Percentiles rank a stretch among this genome's conserved stretches.
Evolutionary conservation across 208 protist genomes (phyloP).

Genomic region (Novymonas esmeraldas): DNA sequence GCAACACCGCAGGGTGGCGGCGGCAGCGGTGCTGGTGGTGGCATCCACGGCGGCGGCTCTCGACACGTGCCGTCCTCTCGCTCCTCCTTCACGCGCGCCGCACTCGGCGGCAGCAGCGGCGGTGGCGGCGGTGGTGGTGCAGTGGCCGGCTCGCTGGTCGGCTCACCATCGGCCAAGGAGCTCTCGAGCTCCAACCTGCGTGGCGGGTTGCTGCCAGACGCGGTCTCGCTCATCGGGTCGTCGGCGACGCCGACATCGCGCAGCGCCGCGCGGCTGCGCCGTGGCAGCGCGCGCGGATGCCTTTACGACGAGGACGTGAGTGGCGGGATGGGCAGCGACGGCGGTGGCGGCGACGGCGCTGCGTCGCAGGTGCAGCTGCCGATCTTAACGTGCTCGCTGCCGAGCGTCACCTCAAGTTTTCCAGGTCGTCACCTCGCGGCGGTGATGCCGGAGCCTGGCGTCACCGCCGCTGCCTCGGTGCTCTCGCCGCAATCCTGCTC

Average conservation of each 20-base stretch:
- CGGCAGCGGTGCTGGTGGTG: too few relatives aligned
- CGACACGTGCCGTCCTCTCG: too few relatives aligned
- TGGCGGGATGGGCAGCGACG: not conserved
- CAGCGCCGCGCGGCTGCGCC: not conserved
- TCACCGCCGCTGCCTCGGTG: not conserved
- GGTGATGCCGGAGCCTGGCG: not conserved
- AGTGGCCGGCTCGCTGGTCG: not conserved
- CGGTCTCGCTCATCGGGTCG: not conserved
- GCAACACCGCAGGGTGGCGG: not conserved
- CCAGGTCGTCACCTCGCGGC: not conserved
- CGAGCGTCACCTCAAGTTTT: not conserved
- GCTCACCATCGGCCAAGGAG: not conserved
- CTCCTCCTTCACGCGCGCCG: not conserved
- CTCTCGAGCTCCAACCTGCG: not conserved
- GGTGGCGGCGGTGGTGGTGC: not conserved
- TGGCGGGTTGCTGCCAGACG: not conserved
- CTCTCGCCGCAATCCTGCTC: slow-evolving; percentile 1
- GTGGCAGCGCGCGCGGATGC: not conserved
- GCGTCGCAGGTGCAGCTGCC: slow-evolving; percentile 10
- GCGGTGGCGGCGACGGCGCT: not conserved
- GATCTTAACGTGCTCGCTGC: not conserved
- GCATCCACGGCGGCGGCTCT: too few relatives aligned
- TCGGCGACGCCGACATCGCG: not conserved
- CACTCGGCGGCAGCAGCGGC: not conserved
- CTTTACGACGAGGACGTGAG: not conserved